Evolutionary conservation across 1,284 basidiomycete species (phyloP), one percentile per base, ranked within the genome.

Genomic region (Cystobasidium pallidum): DNA sequence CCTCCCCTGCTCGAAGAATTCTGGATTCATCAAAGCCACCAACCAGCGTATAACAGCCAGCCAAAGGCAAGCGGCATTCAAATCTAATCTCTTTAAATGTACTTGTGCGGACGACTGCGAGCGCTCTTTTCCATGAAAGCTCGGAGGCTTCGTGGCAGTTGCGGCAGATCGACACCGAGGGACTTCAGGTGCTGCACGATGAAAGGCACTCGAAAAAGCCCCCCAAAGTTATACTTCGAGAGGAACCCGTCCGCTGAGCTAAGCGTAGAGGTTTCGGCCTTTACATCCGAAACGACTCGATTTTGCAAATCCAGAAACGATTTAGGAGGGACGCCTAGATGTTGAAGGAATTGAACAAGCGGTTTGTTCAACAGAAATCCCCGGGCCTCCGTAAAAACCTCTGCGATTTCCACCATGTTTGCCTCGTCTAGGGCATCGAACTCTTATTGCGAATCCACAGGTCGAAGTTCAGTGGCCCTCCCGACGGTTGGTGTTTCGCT

Each of bases 11-110:
- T 45, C 24, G 30, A 21, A 62, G 41, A 6, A 17, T 26, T n/a
- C 26, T 32, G 3, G 30, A 34, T 39, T 62, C 59, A 26, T 62
- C 59, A 24, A 62, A 43, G 43, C 59, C 59, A 13, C 59, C 59
- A 30, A 62, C 59, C 7, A 62, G n/a, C 15, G 36, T 62, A 28
- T 62, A 62, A 41, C 39, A 62, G 28, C 59, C 59, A 15, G 39
- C 13, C 2, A 62, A 15, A 43, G 39, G 59, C 2, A 62, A 15
- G 7, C 41, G 59, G 28, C 39, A 62, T 47, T 62, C 43, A 41
- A 34, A 62, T 26, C 47, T 62, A 13, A 62, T 26, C 8, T 47
- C 28, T 11, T 41, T 36, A 3, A 62, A 41, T 26, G 36, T 13
- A 17, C 21, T 47, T 11, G 36, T 47, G 13, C 39, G 39, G 4